Evolutionary conservation across 495 filamentous ascomycete species (phyloP).

Genomic region (Penicillium dipodomyicola): DNA sequence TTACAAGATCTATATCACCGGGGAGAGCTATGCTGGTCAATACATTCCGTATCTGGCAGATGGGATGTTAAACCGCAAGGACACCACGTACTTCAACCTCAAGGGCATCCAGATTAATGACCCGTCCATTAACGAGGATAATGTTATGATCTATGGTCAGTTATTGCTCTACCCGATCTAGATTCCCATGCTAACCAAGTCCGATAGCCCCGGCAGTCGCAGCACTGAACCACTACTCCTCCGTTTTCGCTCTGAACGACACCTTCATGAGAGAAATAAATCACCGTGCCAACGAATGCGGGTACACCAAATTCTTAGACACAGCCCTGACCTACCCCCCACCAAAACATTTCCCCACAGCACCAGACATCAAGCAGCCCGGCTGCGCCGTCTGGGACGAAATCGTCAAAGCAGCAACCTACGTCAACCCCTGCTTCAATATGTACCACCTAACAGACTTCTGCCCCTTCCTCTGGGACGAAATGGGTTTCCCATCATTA

Average conservation of each 20-base stretch:
- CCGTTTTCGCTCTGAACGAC: conserved; percentile 64
- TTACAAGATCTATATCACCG: conserved; percentile 65
- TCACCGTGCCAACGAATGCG: conserved; percentile 55
- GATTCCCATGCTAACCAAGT: background rate
- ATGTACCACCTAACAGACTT: conserved; percentile 72
- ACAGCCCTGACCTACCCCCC: conserved; percentile 69
- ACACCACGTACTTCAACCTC: conserved; percentile 65
- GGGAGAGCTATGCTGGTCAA: conserved; percentile 70
- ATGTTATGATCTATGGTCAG: conserved; percentile 37
- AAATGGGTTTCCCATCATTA: conserved; percentile 69
- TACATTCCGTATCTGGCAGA: conserved; percentile 80
- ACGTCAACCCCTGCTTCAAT: conserved; percentile 78
- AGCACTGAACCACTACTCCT: conserved; percentile 60
- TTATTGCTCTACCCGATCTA: background rate
- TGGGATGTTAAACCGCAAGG: conserved; percentile 67
- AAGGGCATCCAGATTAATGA: conserved; percentile 69
- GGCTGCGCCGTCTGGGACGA: conserved; percentile 59
- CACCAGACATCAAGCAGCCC: conserved; percentile 22
- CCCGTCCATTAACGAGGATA: conserved; percentile 56
- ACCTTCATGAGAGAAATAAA: conserved; percentile 61
- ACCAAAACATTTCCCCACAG: conserved; percentile 51
- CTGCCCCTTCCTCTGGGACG: conserved; percentile 70
- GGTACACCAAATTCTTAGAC: conserved; percentile 61
- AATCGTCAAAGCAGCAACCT: conserved; percentile 52
- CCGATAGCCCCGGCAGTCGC: conserved; percentile 54